phyloP scores from a whole-genome alignment of 768 basidiomycete species.

The Auriculariales sp. region DNA sequence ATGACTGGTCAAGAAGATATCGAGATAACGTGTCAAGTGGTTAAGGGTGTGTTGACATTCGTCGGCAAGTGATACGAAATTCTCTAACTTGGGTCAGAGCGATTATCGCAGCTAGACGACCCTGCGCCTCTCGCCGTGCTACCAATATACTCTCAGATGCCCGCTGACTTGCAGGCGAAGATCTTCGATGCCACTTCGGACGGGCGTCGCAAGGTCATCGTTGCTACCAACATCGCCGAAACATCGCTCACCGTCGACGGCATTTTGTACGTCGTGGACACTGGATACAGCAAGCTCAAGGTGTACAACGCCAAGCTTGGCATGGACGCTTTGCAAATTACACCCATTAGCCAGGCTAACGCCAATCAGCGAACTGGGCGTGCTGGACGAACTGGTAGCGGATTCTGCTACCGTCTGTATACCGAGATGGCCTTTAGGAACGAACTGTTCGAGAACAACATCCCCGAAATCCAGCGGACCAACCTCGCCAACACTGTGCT shows the following conservation, averaged over 20 bases:
- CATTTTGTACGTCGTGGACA: constrained; percentile 92
- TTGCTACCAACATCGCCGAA: constrained; percentile 98
- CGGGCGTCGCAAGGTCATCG: constrained; percentile 91
- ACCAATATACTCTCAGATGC: constrained; percentile 99
- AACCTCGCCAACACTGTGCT: constrained; percentile 96
- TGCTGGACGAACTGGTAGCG: constrained; percentile 90
- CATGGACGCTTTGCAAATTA: constrained; percentile 98
- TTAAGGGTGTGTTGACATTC: constrained; percentile 46
- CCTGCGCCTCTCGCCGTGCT: constrained; percentile 78
- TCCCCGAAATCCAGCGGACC: constrained; percentile 96
- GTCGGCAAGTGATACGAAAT: constrained; percentile 1
- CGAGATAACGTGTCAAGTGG: constrained; percentile 88
- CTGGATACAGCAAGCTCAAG: constrained; percentile 93
- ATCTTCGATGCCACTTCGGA: constrained; percentile 92
- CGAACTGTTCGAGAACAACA: constrained; percentile 89
- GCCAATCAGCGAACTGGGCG: constrained; percentile 92
- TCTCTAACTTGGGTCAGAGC: constrained; percentile 38
- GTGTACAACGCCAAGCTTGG: constrained; percentile 99
- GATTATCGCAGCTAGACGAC: constrained; percentile 82
- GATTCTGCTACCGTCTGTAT: constrained; percentile 92
- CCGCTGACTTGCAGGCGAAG: constrained; percentile 94
- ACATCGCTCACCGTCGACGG: constrained; percentile 97
- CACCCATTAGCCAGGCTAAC: constrained; percentile 97
- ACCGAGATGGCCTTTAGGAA: constrained; percentile 96
- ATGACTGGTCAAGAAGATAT: constrained; percentile 99